Evolutionary conservation across 2,329 filamentous ascomycete species (phyloP).

Genomic region (Apiospora phragmitis): DNA sequence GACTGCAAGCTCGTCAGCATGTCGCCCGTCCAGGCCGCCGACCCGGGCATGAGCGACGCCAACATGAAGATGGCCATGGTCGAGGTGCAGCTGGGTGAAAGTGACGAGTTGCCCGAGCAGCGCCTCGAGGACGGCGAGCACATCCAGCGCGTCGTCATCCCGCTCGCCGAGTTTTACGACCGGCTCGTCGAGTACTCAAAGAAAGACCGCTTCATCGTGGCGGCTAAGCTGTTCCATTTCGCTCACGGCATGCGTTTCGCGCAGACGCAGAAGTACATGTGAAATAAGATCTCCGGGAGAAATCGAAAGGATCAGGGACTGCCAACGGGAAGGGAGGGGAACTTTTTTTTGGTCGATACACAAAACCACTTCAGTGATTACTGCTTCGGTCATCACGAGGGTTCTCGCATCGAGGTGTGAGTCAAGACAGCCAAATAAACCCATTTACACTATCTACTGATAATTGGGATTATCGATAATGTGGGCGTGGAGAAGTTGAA

Average conservation of each 20-base stretch:
- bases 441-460: neutral
- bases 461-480: neutral
- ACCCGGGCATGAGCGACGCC: slow-evolving; percentile 58
- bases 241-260: slow-evolving; percentile 57
- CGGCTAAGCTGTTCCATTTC: slow-evolving; percentile 61
- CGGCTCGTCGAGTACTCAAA: slow-evolving; percentile 47
- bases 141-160: slow-evolving; percentile 61
- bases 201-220: slow-evolving; percentile 52
- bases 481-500: neutral
- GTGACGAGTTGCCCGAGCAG: slow-evolving; percentile 53
- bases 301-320: neutral
- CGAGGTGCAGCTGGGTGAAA: slow-evolving; percentile 53
- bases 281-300: neutral
- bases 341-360: too few species aligned
- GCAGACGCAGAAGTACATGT: slow-evolving; percentile 33
- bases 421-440: neutral
- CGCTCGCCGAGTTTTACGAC: slow-evolving; percentile 56
- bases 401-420: neutral
- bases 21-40: slow-evolving; percentile 54
- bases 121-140: slow-evolving; percentile 61
- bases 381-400: neutral
- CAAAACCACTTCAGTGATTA: neutral
- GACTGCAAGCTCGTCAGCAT: slow-evolving; percentile 49
- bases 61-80: slow-evolving; percentile 64
- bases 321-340: too few species aligned